phyloP scores from a whole-genome alignment of 2,329 filamentous ascomycete species.

The Parastagonospora nodorum region DNA sequence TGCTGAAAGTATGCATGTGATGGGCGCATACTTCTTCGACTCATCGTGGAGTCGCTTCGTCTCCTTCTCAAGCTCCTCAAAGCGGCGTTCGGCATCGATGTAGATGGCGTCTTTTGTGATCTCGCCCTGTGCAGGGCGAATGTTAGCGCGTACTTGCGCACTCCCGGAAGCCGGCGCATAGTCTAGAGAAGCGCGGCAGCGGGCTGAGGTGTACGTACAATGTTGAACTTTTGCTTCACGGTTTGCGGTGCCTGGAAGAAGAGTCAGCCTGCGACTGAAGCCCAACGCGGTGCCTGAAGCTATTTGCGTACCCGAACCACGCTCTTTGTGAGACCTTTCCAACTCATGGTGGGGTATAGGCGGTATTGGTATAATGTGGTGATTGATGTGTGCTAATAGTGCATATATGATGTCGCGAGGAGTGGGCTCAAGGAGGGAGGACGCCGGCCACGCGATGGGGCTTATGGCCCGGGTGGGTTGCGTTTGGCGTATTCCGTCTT shows the following conservation, averaged over 20 bases:
- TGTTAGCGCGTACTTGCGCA: constrained; percentile 26
- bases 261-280: constrained; percentile 28
- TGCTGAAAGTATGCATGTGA: neutral
- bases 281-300: constrained; percentile 11
- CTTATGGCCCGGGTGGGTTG: constrained; percentile 8
- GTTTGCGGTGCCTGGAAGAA: constrained; percentile 76
- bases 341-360: constrained; percentile 74
- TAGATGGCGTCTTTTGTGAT: constrained; percentile 95
- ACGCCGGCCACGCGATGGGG: constrained; percentile 7
- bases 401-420: constrained; percentile 4
- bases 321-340: constrained; percentile 94
- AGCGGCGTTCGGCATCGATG: constrained; percentile 90
- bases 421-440: constrained; percentile 7
- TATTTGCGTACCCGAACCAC: constrained; percentile 71
- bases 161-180: constrained; percentile 26
- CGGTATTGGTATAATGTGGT: neutral
- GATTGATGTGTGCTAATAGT: constrained; percentile 10
- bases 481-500: constrained; percentile 6
- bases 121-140: constrained; percentile 64
- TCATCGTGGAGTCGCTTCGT: constrained; percentile 98
- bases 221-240: constrained; percentile 89
- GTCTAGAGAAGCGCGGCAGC: neutral
- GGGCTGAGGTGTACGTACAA: constrained; percentile 53
- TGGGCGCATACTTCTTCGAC: constrained; percentile 70
- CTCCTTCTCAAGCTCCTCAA: constrained; percentile 90